phyloP scores from a whole-genome alignment of 2,329 filamentous ascomycete species.

The Penicillium sp. region DNA sequence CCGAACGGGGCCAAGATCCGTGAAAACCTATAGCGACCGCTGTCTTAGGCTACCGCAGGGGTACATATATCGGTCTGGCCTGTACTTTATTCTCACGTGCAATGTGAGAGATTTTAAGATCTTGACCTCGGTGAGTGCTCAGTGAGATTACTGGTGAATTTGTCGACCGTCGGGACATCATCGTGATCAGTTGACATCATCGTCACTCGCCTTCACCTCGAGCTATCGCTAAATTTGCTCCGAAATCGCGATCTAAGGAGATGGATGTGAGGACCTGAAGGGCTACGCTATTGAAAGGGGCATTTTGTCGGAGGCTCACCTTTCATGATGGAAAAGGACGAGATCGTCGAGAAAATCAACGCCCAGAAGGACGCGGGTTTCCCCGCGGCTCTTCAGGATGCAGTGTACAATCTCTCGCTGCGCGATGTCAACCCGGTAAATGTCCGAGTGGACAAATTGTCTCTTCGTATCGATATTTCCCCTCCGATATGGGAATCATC shows the following conservation, averaged over 20 bases:
- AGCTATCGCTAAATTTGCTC: not conserved
- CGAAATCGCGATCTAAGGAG: not conserved
- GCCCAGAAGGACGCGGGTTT: constrained; percentile 7
- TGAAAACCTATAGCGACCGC: not conserved
- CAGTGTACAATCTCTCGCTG: constrained; percentile 36
- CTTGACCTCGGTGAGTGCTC: not conserved
- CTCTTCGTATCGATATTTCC: constrained; percentile 34
- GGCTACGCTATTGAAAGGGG: not conserved
- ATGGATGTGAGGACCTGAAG: not conserved
- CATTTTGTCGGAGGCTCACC: not conserved
- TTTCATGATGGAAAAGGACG: constrained; percentile 16
- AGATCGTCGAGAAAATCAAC: constrained; percentile 13
- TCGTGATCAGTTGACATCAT: constrained; percentile 1
- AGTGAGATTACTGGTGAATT: not conserved
- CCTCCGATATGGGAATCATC: constrained; percentile 34
- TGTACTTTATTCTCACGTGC: not conserved
- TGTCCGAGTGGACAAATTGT: constrained; percentile 36
- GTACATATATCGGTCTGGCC: not conserved
- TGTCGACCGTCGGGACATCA: not conserved
- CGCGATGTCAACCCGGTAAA: constrained; percentile 42
- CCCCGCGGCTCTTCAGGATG: constrained; percentile 11
- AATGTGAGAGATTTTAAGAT: not conserved
- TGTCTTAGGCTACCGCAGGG: not conserved
- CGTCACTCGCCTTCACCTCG: not conserved
- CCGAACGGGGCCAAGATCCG: not conserved